Conservation (phyloP, 192 early-diverging fungal species). For the Globomyces pollinis-pini region DNA sequence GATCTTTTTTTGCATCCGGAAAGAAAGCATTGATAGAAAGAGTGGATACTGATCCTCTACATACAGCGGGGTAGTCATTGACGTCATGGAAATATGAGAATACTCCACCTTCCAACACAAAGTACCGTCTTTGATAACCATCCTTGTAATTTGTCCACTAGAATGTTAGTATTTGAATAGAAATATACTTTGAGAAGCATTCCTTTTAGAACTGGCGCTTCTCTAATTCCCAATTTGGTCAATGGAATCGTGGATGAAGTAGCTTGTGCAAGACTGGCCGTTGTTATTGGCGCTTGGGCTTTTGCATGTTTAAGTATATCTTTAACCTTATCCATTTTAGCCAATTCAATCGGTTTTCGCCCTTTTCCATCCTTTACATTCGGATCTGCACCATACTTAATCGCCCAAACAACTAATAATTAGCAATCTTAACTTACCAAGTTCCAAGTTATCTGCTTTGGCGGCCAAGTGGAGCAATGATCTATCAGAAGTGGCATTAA, state of each 20-base stretch:
- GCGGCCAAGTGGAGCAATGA: conserved; percentile 68
- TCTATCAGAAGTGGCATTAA: conserved; percentile 49
- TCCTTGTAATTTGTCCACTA: conserved; percentile 79
- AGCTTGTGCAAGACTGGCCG: conserved; percentile 18
- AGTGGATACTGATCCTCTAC: conserved; percentile 73
- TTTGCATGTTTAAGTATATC: conserved; percentile 23
- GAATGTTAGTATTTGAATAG: background rate
- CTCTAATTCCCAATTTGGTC: conserved; percentile 27
- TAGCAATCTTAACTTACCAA: conserved; percentile 42
- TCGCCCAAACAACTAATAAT: conserved; percentile 44
- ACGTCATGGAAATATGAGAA: conserved; percentile 78
- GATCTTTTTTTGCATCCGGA: conserved; percentile 48
- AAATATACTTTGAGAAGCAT: conserved; percentile 49
- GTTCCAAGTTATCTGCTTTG: conserved; percentile 46
- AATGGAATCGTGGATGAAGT: too few relatives aligned
- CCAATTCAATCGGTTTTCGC: conserved; percentile 48
- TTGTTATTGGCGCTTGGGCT: conserved; percentile 27
- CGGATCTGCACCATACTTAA: conserved; percentile 69
- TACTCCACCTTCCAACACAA: conserved; percentile 70
- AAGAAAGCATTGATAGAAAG: conserved; percentile 59
- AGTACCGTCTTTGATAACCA: conserved; percentile 74
- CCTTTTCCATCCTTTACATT: conserved; percentile 60
- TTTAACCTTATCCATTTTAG: conserved; percentile 22
- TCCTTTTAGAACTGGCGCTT: conserved; percentile 55
- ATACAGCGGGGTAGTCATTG: conserved; percentile 65